A percentile compares a stretch with the other conserved stretches of the same genome.
phyloP scores from a whole-genome alignment of 2,329 filamentous ascomycete species.

The Venturia pyrina region DNA sequence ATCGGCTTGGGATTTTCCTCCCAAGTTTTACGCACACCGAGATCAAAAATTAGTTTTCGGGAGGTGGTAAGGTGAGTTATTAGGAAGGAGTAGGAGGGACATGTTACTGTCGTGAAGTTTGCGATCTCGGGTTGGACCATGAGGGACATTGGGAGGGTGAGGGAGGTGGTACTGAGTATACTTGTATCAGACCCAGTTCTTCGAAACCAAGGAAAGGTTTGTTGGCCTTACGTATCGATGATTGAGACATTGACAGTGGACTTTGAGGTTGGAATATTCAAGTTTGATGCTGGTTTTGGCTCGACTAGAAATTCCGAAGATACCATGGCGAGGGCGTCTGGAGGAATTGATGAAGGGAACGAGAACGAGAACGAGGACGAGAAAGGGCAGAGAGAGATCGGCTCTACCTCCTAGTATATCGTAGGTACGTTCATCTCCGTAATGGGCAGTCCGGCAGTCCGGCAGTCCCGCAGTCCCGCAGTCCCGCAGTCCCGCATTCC shows the following conservation, averaged over 20 bases:
- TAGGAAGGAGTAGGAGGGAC: constrained; percentile 37
- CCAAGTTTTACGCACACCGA: constrained; percentile 38
- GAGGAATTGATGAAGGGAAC: no score
- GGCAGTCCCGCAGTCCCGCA: no score
- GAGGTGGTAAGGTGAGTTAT: constrained; percentile 35
- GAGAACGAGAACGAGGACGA: no score
- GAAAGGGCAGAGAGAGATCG: no score
- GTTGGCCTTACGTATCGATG: constrained; percentile 3
- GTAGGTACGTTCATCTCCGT: background rate
- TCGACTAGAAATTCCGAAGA: background rate
- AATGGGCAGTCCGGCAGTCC: background rate
- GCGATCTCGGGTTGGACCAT: constrained; percentile 31
- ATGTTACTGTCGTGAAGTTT: constrained; percentile 26
- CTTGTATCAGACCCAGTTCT: no score
- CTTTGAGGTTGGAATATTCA: background rate
- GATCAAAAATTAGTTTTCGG: constrained; percentile 35
- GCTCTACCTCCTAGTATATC: no score
- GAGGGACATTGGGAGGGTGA: constrained; percentile 12
- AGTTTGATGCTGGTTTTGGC: constrained; percentile 1
- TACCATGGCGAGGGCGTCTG: background rate
- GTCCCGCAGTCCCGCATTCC: no score
- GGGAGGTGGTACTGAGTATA: background rate
- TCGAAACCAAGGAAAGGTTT: no score
- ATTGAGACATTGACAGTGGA: constrained; percentile 11
- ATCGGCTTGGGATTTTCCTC: constrained; percentile 27